phyloP scores from a whole-genome alignment of 495 filamentous ascomycete species.

The Annulohypoxylon stygium region DNA sequence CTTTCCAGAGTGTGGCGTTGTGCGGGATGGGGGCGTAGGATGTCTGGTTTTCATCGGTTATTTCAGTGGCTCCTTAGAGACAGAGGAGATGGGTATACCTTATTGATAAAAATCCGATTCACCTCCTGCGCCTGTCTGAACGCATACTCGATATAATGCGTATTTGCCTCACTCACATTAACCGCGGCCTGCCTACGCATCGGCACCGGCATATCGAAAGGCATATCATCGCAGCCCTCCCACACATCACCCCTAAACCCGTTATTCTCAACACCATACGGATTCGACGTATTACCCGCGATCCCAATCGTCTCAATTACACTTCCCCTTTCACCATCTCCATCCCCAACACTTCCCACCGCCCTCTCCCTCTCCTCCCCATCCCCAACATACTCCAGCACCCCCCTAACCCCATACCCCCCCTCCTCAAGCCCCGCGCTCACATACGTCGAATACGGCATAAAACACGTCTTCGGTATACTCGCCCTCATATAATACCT shows the following conservation, averaged over 20 bases:
- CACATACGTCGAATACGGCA: slow-evolving; percentile 48
- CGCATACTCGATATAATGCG: slow-evolving; percentile 51
- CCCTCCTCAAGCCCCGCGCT: slow-evolving; percentile 45
- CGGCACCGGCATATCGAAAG: slow-evolving; percentile 51
- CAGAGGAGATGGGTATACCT: slow-evolving; percentile 24
- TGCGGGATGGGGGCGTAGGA: slow-evolving; percentile 44
- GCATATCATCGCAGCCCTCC: slow-evolving; percentile 55
- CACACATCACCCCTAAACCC: slow-evolving; percentile 46
- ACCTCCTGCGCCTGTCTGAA: slow-evolving; percentile 52
- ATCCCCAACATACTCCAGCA: slow-evolving; percentile 40
- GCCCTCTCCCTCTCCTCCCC: neutral
- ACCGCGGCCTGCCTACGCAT: slow-evolving; percentile 46
- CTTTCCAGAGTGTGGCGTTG: slow-evolving; percentile 51
- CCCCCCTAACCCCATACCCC: slow-evolving; percentile 41
- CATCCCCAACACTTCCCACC: too few relatives aligned
- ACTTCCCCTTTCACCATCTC: too few relatives aligned
- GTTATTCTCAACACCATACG: slow-evolving; percentile 51
- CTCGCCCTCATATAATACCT: slow-evolving; percentile 50
- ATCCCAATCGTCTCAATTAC: slow-evolving; percentile 34
- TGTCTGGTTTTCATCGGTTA: slow-evolving; percentile 37
- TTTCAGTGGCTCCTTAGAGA: neutral
- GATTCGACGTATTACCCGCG: slow-evolving; percentile 49
- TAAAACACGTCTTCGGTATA: slow-evolving; percentile 49
- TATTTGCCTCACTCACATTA: slow-evolving; percentile 47
- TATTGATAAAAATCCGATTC: slow-evolving; percentile 55